Percentiles rank a stretch among this genome's conserved stretches.
Evolutionary conservation across 1,284 basidiomycete genomes (phyloP).

Genomic region (Chalciporus sp.): DNA sequence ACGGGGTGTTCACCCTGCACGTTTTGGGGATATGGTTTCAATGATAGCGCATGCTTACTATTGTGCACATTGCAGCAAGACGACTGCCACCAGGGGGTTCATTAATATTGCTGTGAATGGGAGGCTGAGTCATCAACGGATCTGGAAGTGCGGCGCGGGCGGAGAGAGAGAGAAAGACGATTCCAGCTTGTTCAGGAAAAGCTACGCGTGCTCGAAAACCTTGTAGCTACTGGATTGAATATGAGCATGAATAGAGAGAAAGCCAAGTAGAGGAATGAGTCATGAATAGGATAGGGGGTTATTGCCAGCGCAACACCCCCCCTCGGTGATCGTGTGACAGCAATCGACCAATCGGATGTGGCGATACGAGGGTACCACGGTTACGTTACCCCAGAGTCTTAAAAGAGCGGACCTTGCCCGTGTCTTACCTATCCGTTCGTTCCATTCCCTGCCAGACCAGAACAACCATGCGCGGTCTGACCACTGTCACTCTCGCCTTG

Average conservation of each 20-base stretch:
- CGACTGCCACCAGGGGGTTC: too few species aligned
- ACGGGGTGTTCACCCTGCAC: too few species aligned
- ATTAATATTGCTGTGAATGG: too few species aligned
- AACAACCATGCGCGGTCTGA: slow-evolving; percentile 39
- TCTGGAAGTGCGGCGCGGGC: too few species aligned
- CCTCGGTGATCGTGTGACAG: slow-evolving; percentile 14
- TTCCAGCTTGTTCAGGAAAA: too few species aligned
- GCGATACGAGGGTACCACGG: slow-evolving; percentile 4
- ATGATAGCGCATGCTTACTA: too few species aligned
- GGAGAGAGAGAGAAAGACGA: too few species aligned
- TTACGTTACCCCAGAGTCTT: slow-evolving; percentile 22
- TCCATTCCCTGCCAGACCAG: not conserved
- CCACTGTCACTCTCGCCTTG: slow-evolving; percentile 36
- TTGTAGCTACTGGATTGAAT: too few species aligned
- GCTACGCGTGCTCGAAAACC: too few species aligned
- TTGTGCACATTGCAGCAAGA: too few species aligned
- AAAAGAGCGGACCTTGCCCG: slow-evolving; percentile 12
- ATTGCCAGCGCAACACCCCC: slow-evolving; percentile 11
- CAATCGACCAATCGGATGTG: slow-evolving; percentile 21
- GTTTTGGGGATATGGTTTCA: too few species aligned
- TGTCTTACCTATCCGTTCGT: not conserved
- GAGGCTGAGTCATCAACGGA: too few species aligned
- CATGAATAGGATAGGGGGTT: slow-evolving; percentile 8
- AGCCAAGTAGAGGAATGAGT: not conserved
- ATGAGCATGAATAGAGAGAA: not conserved